Evolutionary conservation across 2,329 filamentous ascomycete genomes (phyloP).

Genomic region (Decorospora gaudefroyi): DNA sequence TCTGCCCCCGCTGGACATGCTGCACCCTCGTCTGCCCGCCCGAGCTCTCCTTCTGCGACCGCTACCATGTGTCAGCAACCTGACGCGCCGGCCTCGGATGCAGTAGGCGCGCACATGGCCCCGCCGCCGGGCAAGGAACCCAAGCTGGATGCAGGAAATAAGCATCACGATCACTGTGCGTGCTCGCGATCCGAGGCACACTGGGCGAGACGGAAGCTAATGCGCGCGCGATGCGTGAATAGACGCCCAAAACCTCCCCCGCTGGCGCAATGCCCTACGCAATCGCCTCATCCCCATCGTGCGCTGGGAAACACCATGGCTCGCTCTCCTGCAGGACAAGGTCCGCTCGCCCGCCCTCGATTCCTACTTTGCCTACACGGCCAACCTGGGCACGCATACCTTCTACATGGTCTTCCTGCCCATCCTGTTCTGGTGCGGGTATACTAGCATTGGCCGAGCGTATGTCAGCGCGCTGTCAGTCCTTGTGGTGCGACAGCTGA

Average conservation of each 20-base stretch:
- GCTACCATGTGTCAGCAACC: slow-evolving; percentile 35
- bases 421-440: slow-evolving; percentile 95
- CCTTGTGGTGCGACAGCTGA: slow-evolving; percentile 21
- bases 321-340: slow-evolving; percentile 81
- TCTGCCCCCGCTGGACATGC: slow-evolving; percentile 19
- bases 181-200: slow-evolving; percentile 22
- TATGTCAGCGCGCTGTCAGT: slow-evolving; percentile 55
- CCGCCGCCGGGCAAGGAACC: slow-evolving; percentile 17
- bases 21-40: slow-evolving; percentile 11
- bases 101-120: neutral
- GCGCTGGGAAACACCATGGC: slow-evolving; percentile 92
- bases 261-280: slow-evolving; percentile 86
- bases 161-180: slow-evolving; percentile 68
- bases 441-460: slow-evolving; percentile 83
- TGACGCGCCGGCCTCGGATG: slow-evolving; percentile 17
- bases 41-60: slow-evolving; percentile 16
- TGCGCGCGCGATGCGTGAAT: slow-evolving; percentile 21
- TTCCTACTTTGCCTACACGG: slow-evolving; percentile 94
- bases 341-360: slow-evolving; percentile 84
- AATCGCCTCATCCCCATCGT: slow-evolving; percentile 82
- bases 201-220: slow-evolving; percentile 21
- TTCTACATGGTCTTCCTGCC: slow-evolving; percentile 98
- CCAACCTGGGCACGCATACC: slow-evolving; percentile 95
- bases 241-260: slow-evolving; percentile 83
- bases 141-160: slow-evolving; percentile 71